These are phyloP conservation scores for Tuber indicum DNA, from an alignment of 495 filamentous ascomycete species.

Conservation along the genomic window DNA sequence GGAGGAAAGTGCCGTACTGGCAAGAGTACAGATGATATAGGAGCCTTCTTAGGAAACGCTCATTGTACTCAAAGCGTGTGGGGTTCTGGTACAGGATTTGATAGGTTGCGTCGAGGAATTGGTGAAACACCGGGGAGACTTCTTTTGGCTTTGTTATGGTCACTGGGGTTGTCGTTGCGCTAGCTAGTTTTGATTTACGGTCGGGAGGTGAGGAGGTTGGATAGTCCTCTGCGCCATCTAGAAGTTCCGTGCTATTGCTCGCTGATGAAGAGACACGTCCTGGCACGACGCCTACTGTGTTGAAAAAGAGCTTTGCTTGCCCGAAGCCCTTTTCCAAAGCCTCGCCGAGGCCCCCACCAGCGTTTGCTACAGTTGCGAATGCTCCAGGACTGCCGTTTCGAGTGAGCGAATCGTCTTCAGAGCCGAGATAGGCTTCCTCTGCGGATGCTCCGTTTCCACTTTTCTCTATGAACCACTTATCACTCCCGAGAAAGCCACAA, in stretches of 20 bases:
- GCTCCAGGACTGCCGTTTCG: constrained; percentile 13
- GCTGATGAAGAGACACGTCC: constrained; percentile 25
- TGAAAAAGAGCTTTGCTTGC: constrained; percentile 86
- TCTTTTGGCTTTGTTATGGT: constrained; percentile 54
- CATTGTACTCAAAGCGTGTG: constrained; percentile 92
- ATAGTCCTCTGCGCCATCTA: constrained; percentile 26
- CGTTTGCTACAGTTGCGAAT: constrained; percentile 13
- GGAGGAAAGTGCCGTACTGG: constrained; percentile 95
- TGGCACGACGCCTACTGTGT: constrained; percentile 44
- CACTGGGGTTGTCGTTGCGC: constrained; percentile 21
- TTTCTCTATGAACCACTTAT: constrained; percentile 78
- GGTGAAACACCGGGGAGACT: constrained; percentile 94
- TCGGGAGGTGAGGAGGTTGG: constrained; percentile 19
- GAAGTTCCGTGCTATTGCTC: constrained; percentile 8
- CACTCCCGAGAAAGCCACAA: constrained; percentile 74
- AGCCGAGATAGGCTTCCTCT: constrained; percentile 23
- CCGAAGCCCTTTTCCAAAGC: constrained; percentile 79
- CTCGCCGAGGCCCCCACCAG: constrained; percentile 51
- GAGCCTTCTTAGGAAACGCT: constrained; percentile 81
- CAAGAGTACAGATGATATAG: constrained; percentile 94
- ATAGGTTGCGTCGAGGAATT: constrained; percentile 93
- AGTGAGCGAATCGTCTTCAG: constrained; percentile 24
- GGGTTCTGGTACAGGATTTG: constrained; percentile 84
- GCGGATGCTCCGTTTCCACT: constrained; percentile 20
- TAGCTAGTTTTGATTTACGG: constrained; percentile 29